Percentiles rank a stretch among this genome's conserved stretches.
These are phyloP conservation scores for Fusarium sp. DNA, from an alignment of 2,329 filamentous ascomycete species.

Conservation along the genomic window DNA sequence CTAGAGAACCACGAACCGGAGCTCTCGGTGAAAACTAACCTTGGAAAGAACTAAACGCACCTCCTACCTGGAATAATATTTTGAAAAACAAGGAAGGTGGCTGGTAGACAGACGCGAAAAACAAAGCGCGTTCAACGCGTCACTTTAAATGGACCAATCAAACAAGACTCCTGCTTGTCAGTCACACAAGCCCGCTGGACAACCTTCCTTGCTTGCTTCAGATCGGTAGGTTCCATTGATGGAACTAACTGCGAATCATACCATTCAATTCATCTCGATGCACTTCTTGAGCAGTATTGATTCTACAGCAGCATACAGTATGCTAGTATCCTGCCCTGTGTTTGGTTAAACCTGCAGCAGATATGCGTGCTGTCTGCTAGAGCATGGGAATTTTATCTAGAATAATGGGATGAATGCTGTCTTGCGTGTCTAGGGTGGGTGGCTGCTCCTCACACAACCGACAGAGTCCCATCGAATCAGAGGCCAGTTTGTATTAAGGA, in stretches of 20 bases:
- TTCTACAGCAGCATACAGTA: not conserved
- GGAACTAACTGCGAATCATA: slow-evolving; percentile 15
- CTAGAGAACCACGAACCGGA: not conserved
- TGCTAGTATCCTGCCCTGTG: not conserved
- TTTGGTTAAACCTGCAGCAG: slow-evolving; percentile 10
- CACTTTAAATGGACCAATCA: slow-evolving; percentile 18
- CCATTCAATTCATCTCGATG: slow-evolving; percentile 11
- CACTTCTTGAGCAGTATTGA: not conserved
- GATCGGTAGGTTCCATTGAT: not conserved
- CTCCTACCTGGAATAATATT: not conserved
- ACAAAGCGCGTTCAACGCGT: slow-evolving; percentile 31
- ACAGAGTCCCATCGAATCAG: slow-evolving; percentile 25
- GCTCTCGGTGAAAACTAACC: slow-evolving; percentile 1
- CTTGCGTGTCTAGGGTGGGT: slow-evolving; percentile 36
- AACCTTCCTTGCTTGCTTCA: not conserved
- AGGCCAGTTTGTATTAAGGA: slow-evolving; percentile 2
- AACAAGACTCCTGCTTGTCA: not conserved
- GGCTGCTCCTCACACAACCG: slow-evolving; percentile 21
- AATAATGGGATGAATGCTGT: slow-evolving; percentile 8
- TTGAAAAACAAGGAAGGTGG: slow-evolving; percentile 17
- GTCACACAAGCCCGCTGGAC: slow-evolving; percentile 14
- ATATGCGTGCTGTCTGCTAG: slow-evolving; percentile 7
- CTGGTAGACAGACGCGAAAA: slow-evolving; percentile 26
- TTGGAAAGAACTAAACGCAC: not conserved
- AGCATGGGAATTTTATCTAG: slow-evolving; percentile 13